Conservation (phyloP, 2,329 filamentous ascomycete genomes). For the Penicillium expansum region DNA sequence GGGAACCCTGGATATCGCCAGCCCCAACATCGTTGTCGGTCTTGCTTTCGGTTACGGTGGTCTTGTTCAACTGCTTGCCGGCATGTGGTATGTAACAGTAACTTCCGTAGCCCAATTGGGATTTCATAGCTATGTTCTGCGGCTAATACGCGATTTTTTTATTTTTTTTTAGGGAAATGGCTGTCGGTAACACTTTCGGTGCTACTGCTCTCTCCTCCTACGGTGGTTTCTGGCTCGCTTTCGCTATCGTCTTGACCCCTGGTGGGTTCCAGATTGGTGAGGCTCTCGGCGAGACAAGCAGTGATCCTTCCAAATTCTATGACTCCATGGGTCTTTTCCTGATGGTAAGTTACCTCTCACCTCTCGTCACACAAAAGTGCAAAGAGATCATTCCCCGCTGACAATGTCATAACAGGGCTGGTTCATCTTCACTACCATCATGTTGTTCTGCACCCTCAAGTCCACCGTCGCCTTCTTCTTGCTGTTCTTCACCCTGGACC, state of each 20-base stretch:
- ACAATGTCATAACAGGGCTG: slow-evolving; percentile 52
- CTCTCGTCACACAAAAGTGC: background rate
- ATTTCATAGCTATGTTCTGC: background rate
- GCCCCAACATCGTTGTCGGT: slow-evolving; percentile 66
- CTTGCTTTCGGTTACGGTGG: slow-evolving; percentile 74
- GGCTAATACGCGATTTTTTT: background rate
- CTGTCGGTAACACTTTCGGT: slow-evolving; percentile 82
- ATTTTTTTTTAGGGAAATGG: slow-evolving; percentile 68
- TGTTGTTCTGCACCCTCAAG: slow-evolving; percentile 70
- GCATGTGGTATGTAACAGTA: slow-evolving; percentile 69
- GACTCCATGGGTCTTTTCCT: slow-evolving; percentile 73
- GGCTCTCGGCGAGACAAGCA: slow-evolving; percentile 32
- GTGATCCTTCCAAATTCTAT: slow-evolving; percentile 43
- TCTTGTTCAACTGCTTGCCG: slow-evolving; percentile 73
- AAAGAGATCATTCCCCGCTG: slow-evolving; percentile 3
- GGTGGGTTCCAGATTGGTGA: slow-evolving; percentile 61
- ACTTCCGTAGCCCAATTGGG: background rate
- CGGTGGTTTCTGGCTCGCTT: slow-evolving; percentile 78
- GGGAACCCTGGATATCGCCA: slow-evolving; percentile 57
- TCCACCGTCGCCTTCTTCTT: slow-evolving; percentile 76
- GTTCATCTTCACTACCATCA: slow-evolving; percentile 79
- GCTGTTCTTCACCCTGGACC: slow-evolving; percentile 73
- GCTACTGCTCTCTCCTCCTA: slow-evolving; percentile 78
- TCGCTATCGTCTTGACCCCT: slow-evolving; percentile 69
- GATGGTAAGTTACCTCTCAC: slow-evolving; percentile 47